These are phyloP conservation scores for Nicotiana otophora DNA, from an alignment of 257 asterid species.

Conservation along the genomic window DNA sequence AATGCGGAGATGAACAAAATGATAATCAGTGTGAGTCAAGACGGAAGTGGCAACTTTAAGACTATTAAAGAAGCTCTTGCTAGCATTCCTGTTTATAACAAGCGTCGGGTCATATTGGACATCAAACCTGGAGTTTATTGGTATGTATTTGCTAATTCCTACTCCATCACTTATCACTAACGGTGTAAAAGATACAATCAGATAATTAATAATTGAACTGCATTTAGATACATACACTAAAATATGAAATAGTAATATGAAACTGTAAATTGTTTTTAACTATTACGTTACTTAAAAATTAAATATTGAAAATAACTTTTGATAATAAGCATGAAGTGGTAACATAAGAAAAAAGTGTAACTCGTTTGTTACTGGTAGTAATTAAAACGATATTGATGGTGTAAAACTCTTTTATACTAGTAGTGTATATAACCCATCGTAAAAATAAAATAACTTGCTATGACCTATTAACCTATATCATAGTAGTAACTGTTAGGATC, in stretches of 20 bases:
- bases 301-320: background rate
- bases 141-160: slow-evolving; percentile 13
- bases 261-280: background rate
- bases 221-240: background rate
- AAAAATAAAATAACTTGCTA: background rate
- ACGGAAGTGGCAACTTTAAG: slow-evolving; percentile 37
- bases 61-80: slow-evolving; percentile 46
- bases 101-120: slow-evolving; percentile 32
- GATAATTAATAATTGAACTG: background rate
- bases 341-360: too few relatives aligned
- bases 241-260: background rate
- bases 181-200: too few relatives aligned
- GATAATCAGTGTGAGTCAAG: slow-evolving; percentile 41
- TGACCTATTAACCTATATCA: background rate
- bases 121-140: slow-evolving; percentile 51
- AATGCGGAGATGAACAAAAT: slow-evolving; percentile 37
- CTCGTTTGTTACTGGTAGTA: too few relatives aligned
- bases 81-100: slow-evolving; percentile 36
- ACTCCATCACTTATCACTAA: too few relatives aligned
- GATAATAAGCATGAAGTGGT: too few relatives aligned
- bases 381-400: background rate
- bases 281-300: too few relatives aligned
- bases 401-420: background rate
- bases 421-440: background rate
- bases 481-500: too few relatives aligned